phyloP scores from a whole-genome alignment of 805 yeast species.

The Ogataea parapolymorpha region DNA sequence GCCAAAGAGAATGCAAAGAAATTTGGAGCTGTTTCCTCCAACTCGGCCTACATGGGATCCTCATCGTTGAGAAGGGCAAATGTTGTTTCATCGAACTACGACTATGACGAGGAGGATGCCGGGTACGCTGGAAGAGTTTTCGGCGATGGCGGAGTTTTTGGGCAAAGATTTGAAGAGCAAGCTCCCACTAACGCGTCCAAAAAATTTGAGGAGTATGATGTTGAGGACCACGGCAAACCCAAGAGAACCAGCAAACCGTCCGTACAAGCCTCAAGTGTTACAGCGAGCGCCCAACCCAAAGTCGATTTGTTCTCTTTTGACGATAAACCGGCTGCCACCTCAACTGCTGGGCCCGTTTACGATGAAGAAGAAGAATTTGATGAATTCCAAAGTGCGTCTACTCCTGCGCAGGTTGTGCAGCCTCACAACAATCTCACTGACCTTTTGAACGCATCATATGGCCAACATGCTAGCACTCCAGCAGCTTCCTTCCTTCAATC shows the following conservation, averaged over 20 bases:
- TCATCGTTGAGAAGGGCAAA: slow-evolving; percentile 28
- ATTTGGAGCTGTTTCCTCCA: slow-evolving; percentile 62
- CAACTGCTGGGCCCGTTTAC: slow-evolving; percentile 12
- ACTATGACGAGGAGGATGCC: slow-evolving; percentile 45
- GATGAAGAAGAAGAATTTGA: slow-evolving; percentile 68
- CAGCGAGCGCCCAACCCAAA: slow-evolving; percentile 37
- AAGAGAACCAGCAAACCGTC: slow-evolving; percentile 33
- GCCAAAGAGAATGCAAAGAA: slow-evolving; percentile 84
- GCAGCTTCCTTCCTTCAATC: slow-evolving; percentile 4
- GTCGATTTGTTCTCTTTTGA: slow-evolving; percentile 52
- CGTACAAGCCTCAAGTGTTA: slow-evolving; percentile 39
- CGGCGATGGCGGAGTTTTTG: slow-evolving; percentile 72
- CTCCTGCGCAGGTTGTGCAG: slow-evolving; percentile 29
- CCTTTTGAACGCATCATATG: slow-evolving; percentile 30
- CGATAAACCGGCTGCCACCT: slow-evolving; percentile 24
- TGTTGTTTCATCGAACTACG: slow-evolving; percentile 37
- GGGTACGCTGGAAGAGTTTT: slow-evolving; percentile 50
- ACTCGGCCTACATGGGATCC: slow-evolving; percentile 54
- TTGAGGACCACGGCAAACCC: slow-evolving; percentile 31
- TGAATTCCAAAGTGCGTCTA: slow-evolving; percentile 71
- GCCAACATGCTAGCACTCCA: slow-evolving; percentile 20
- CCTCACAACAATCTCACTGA: slow-evolving; percentile 31
- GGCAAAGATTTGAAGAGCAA: slow-evolving; percentile 60
- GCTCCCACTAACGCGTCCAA: slow-evolving; percentile 41
- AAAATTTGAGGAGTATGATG: slow-evolving; percentile 63